A percentile compares a stretch with the other conserved stretches of the same genome.
These are phyloP conservation scores for Flaveria trinervia DNA, from an alignment of 129 eudicot species.

Conservation along the genomic window DNA sequence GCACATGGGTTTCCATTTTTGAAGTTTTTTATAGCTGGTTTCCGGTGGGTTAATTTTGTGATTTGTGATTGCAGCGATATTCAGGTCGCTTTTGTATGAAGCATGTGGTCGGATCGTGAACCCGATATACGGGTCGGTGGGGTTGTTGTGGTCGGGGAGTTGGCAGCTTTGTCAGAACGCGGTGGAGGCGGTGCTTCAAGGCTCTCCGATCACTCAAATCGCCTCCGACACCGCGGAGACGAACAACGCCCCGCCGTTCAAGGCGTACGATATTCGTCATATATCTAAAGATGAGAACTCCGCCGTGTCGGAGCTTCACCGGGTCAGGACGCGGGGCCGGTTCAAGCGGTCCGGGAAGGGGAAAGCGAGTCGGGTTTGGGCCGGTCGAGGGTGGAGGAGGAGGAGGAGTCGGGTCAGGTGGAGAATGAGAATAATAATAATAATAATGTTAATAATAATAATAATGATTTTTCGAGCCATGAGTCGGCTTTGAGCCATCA, in stretches of 20 bases:
- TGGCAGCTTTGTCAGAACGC: constrained; percentile 87
- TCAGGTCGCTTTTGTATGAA: constrained; percentile 73
- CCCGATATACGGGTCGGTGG: constrained; percentile 88
- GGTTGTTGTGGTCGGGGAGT: constrained; percentile 78
- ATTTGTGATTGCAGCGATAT: constrained; percentile 50
- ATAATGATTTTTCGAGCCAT: constrained; percentile 53
- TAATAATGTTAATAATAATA: background rate
- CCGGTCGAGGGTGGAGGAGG: constrained; percentile 29
- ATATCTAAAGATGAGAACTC: constrained; percentile 50
- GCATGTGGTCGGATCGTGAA: constrained; percentile 92
- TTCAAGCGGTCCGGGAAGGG: constrained; percentile 62
- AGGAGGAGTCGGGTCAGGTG: constrained; percentile 33
- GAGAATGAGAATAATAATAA: too few species aligned
- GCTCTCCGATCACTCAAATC: constrained; percentile 64
- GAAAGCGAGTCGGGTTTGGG: constrained; percentile 32
- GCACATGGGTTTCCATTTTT: too few species aligned
- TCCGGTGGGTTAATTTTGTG: too few species aligned
- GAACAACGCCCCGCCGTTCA: constrained; percentile 59
- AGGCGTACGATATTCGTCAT: constrained; percentile 75
- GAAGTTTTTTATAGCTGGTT: too few species aligned
- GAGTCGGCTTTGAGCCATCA: constrained; percentile 72
- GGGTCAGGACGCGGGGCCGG: constrained; percentile 62
- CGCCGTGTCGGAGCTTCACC: constrained; percentile 58
- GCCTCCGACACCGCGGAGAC: constrained; percentile 53
- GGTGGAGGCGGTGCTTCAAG: constrained; percentile 73